phyloP scores from a whole-genome alignment of 1,139 yeast species.

The Blastobotrys aristatus region DNA sequence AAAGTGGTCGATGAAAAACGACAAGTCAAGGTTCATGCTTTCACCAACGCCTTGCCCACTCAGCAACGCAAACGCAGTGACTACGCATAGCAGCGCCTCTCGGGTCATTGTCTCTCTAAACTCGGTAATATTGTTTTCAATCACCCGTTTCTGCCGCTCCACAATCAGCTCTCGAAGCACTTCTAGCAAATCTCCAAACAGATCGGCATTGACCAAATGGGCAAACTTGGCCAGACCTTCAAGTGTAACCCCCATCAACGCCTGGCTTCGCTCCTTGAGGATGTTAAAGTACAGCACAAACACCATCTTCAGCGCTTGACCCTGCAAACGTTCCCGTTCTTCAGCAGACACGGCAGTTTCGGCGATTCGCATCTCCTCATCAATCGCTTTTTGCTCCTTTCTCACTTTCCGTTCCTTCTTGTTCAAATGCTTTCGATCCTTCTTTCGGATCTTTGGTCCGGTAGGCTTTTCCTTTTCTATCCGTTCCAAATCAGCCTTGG shows the following conservation, averaged over 20 bases:
- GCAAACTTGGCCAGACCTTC: conserved; percentile 92
- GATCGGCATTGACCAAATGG: conserved; percentile 84
- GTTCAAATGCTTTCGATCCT: conserved; percentile 82
- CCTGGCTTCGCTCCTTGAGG: conserved; percentile 55
- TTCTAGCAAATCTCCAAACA: conserved; percentile 86
- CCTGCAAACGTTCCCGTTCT: conserved; percentile 79
- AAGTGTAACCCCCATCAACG: conserved; percentile 78
- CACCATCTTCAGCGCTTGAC: conserved; percentile 70
- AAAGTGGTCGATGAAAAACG: conserved; percentile 64
- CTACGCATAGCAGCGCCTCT: conserved; percentile 74
- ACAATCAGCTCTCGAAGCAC: conserved; percentile 74
- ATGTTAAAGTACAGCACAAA: conserved; percentile 73
- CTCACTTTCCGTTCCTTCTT: conserved; percentile 83
- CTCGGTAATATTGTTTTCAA: conserved; percentile 37
- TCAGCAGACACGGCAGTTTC: conserved; percentile 83
- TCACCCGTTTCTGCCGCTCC: conserved; percentile 37
- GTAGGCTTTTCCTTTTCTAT: conserved; percentile 43
- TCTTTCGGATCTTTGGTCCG: conserved; percentile 58
- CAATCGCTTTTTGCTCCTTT: conserved; percentile 81
- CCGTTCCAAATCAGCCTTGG: conserved; percentile 55
- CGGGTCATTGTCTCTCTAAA: conserved; percentile 45
- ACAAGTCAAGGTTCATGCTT: conserved; percentile 36
- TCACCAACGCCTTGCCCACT: conserved; percentile 57
- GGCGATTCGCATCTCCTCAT: conserved; percentile 81
- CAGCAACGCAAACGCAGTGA: conserved; percentile 83